phyloP scores from a whole-genome alignment of 768 basidiomycete species.

The Lactarius pseudohatsudake region DNA sequence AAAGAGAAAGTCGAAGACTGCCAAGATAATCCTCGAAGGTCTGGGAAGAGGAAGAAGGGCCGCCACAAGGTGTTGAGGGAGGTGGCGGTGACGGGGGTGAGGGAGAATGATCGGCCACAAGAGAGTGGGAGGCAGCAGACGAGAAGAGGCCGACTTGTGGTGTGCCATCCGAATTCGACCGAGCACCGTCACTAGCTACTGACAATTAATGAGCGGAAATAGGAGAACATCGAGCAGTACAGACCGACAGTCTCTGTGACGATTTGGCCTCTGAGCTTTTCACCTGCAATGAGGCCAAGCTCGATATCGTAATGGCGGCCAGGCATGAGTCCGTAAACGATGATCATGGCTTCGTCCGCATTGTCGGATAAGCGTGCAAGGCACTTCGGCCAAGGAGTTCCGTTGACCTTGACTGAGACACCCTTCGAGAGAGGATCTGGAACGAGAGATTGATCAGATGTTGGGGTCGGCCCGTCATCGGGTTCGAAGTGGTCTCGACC shows the following conservation, averaged over 20 bases:
- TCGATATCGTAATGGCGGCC: slow-evolving; percentile 91
- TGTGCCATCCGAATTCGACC: slow-evolving; percentile 16
- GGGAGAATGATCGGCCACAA: slow-evolving; percentile 23
- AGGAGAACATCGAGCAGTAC: slow-evolving; percentile 24
- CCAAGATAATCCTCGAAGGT: slow-evolving; percentile 66
- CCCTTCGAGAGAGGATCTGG: slow-evolving; percentile 71
- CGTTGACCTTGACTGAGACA: slow-evolving; percentile 78
- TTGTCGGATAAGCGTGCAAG: slow-evolving; percentile 78
- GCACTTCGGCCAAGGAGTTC: slow-evolving; percentile 73
- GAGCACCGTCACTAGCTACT: slow-evolving; percentile 9
- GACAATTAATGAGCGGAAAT: background rate
- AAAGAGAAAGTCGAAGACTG: slow-evolving; percentile 68
- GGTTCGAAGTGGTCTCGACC: slow-evolving; percentile 38
- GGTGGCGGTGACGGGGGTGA: slow-evolving; percentile 29
- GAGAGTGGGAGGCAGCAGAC: background rate
- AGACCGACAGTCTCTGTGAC: slow-evolving; percentile 55
- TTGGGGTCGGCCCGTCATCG: slow-evolving; percentile 33
- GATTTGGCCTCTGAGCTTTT: slow-evolving; percentile 60
- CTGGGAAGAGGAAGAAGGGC: slow-evolving; percentile 37
- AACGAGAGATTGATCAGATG: slow-evolving; percentile 42
- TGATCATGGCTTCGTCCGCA: slow-evolving; percentile 84
- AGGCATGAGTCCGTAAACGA: slow-evolving; percentile 86
- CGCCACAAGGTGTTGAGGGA: slow-evolving; percentile 25
- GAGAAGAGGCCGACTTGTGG: slow-evolving; percentile 19
- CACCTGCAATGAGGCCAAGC: slow-evolving; percentile 65